Percentiles rank a stretch among this genome's conserved stretches.
Evolutionary conservation across 805 yeast species (phyloP).

Genomic region (Lachancea cidri): DNA sequence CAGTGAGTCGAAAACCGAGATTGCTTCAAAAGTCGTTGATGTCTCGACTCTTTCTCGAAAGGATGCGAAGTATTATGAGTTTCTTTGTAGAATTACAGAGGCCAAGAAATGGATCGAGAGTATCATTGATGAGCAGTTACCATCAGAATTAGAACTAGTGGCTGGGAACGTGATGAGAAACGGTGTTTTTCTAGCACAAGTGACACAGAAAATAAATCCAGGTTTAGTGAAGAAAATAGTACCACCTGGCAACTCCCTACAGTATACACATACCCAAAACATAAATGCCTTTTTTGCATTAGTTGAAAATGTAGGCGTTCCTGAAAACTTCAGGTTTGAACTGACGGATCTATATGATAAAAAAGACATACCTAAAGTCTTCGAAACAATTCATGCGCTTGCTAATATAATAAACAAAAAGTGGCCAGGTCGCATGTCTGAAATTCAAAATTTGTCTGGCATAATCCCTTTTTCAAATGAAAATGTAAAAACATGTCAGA

Average conservation of each 20-base stretch:
- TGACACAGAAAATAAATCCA: conserved; percentile 70
- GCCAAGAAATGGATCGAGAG: conserved; percentile 77
- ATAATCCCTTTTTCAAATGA: conserved; percentile 53
- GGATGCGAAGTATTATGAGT: conserved; percentile 58
- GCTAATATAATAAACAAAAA: conserved; percentile 61
- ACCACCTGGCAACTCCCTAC: conserved; percentile 57
- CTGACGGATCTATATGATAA: conserved; percentile 89
- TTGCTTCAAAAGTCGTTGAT: conserved; percentile 1
- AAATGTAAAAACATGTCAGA: conserved; percentile 64
- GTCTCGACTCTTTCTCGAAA: conserved; percentile 6
- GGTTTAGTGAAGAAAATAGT: conserved; percentile 49
- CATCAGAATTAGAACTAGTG: conserved; percentile 49
- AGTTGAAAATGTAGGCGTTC: conserved; percentile 65
- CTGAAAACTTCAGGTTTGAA: conserved; percentile 85
- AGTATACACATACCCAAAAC: conserved; percentile 89
- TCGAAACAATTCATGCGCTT: conserved; percentile 87
- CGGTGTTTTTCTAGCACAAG: conserved; percentile 80
- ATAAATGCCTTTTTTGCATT: conserved; percentile 77
- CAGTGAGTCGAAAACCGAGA: background rate
- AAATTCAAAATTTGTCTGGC: conserved; percentile 58
- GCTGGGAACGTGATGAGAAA: conserved; percentile 62
- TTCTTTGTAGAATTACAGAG: conserved; percentile 72
- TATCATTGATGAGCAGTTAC: conserved; percentile 52
- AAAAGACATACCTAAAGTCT: conserved; percentile 88
- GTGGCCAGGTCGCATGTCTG: conserved; percentile 51